These are phyloP conservation scores for Ambispora gerdemannii DNA, from an alignment of 192 early-diverging fungal species.

Conservation along the genomic window DNA sequence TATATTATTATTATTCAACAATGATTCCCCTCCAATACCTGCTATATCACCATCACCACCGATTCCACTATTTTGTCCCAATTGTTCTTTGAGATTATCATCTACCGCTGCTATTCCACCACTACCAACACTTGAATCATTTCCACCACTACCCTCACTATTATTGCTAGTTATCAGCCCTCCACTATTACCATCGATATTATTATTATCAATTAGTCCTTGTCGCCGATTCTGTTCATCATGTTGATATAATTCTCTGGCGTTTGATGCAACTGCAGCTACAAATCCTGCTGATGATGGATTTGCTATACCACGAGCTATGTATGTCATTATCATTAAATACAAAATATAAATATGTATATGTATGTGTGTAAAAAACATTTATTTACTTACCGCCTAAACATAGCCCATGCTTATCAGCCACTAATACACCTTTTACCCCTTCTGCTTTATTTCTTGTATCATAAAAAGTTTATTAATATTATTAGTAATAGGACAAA, in stretches of 20 bases:
- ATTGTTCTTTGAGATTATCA: too few species aligned
- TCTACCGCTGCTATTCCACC: not conserved
- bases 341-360: not conserved
- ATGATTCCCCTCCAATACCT: not conserved
- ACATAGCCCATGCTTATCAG: slow-evolving; percentile 43
- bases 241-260: slow-evolving; percentile 29
- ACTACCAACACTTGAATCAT: not conserved
- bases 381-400: slow-evolving; percentile 38
- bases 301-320: slow-evolving; percentile 42
- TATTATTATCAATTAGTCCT: not conserved
- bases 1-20: not conserved
- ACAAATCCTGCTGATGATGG: slow-evolving; percentile 44
- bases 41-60: not conserved
- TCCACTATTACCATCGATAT: not conserved
- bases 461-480: too few species aligned
- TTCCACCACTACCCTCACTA: not conserved
- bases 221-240: slow-evolving; percentile 1
- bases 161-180: not conserved
- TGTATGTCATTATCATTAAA: slow-evolving; percentile 22
- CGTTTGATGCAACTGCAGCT: slow-evolving; percentile 42
- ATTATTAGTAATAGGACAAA: too few species aligned
- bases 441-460: slow-evolving; percentile 34
- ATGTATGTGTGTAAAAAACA: not conserved
- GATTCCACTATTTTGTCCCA: not conserved
- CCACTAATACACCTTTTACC: slow-evolving; percentile 41